These are phyloP conservation scores for Beauveria bassiana DNA, from an alignment of 2,329 filamentous ascomycete species.

Conservation along the genomic window DNA sequence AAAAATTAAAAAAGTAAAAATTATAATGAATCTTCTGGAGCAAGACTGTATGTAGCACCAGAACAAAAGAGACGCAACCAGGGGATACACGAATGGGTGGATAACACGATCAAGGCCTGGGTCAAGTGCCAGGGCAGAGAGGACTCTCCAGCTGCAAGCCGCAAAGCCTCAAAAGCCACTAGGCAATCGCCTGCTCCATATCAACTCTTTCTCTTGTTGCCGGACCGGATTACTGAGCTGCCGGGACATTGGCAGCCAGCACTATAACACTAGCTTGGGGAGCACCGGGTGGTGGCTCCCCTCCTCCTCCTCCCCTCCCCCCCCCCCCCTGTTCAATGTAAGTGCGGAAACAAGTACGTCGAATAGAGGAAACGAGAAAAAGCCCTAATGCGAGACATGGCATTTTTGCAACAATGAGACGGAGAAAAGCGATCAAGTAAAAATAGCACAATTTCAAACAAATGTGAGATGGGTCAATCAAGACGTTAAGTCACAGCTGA, in stretches of 20 bases:
- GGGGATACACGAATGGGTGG: not conserved
- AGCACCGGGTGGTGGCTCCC: not conserved
- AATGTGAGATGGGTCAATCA: not conserved
- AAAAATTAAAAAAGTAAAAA: not conserved
- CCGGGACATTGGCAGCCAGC: not conserved
- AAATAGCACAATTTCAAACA: not conserved
- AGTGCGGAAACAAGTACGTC: constrained; percentile 9
- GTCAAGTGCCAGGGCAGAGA: not conserved
- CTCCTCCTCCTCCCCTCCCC: too few relatives aligned
- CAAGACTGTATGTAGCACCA: too few relatives aligned
- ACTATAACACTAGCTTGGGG: not conserved
- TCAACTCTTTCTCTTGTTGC: not conserved
- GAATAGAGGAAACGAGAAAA: constrained; percentile 9
- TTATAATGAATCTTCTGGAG: too few relatives aligned
- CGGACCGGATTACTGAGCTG: not conserved
- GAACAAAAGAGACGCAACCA: not conserved
- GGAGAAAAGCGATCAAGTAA: not conserved
- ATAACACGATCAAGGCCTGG: not conserved
- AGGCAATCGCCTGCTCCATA: not conserved
- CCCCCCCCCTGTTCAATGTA: constrained; percentile 1
- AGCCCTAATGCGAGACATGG: constrained; percentile 1
- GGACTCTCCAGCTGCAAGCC: not conserved
- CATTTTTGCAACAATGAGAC: constrained; percentile 2
- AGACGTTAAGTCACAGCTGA: not conserved
- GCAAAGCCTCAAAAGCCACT: constrained; percentile 8